Evolutionary conservation across 2,329 filamentous ascomycete genomes (phyloP).

Genomic region (Sporothrix schenckii): DNA sequence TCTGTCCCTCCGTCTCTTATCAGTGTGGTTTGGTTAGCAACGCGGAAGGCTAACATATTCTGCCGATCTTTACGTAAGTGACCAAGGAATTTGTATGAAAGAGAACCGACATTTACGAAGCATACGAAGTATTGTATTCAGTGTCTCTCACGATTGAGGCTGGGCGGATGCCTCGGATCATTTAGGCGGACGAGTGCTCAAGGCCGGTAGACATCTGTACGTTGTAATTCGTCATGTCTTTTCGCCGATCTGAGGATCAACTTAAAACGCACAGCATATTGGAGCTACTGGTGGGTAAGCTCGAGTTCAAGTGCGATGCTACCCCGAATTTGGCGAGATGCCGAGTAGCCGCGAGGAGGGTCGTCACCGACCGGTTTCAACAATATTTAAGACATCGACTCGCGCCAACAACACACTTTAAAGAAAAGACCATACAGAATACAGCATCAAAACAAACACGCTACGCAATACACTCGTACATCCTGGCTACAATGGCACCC

Average conservation of each 20-base stretch:
- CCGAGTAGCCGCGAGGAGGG: background rate
- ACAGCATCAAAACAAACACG: background rate
- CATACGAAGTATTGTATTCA: background rate
- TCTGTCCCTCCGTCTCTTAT: too few relatives aligned
- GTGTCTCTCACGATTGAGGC: background rate
- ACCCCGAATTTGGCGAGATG: background rate
- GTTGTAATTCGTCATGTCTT: background rate
- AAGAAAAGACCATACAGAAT: background rate
- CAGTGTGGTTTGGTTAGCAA: too few relatives aligned
- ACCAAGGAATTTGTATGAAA: too few relatives aligned
- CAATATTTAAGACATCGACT: background rate
- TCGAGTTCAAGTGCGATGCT: background rate
- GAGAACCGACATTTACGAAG: too few relatives aligned
- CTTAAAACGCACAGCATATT: background rate
- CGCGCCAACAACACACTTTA: background rate
- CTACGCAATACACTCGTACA: conserved; percentile 31
- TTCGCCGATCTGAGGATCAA: background rate
- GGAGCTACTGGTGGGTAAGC: background rate
- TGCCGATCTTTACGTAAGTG: too few relatives aligned
- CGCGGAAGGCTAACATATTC: too few relatives aligned
- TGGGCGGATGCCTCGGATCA: background rate
- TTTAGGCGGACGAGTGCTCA: background rate
- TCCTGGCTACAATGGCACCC: conserved; percentile 49
- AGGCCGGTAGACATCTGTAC: background rate
- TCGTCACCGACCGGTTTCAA: background rate